Base-by-base conservation (phyloP, 179 eudicot genomes). In the Beta corolliflora region DNA sequence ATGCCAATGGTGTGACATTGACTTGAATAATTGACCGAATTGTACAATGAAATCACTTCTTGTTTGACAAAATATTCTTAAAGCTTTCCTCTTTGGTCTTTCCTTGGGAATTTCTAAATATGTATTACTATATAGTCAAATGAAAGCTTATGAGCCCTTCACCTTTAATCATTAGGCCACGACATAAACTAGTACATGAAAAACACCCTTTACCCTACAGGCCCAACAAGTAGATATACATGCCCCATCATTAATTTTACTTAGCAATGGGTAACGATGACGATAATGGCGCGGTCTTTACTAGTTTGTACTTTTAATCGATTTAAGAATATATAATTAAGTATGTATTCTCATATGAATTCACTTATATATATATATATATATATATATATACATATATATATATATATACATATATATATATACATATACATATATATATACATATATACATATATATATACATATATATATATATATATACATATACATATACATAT, bases 191-290 rank as follows among this genome's bases (percentile, higher is more conserved):
- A 71, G 59, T 68, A 45, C 55, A 21, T 7, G 14, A 21, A 15
- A 11, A 70, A 46, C 5, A n/a, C 48, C 55, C 29, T 74, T 70
- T 48, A 9, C 60, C 77, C 72, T 61, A 71, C 63, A 63, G 66
- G 55, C 7, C 77, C 67, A 64, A 54, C 29, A 55, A 77, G 63
- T 41, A 63, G 66, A 60, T 61, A 46, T 66, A 67, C 67, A 52
- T 74, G 70, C 46, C 23, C 54, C 66, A 80, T 6, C 36, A 8
- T 7, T 56, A 7, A 53, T 36, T 36, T 14, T 18, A 31, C 72
- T 69, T 36, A 36, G 41, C 41, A 36, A 36, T 36, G 41, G 41
- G 41, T 36, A 36, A 36, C 0, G 41, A 36, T 36, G 41, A 36
- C 3, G 41, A n/a, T n/a, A n/a, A 36, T 36, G 41, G 41, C 2